Base-by-base conservation (phyloP, 2,329 filamentous ascomycete genomes). In the Incumbomyces delicatus region DNA sequence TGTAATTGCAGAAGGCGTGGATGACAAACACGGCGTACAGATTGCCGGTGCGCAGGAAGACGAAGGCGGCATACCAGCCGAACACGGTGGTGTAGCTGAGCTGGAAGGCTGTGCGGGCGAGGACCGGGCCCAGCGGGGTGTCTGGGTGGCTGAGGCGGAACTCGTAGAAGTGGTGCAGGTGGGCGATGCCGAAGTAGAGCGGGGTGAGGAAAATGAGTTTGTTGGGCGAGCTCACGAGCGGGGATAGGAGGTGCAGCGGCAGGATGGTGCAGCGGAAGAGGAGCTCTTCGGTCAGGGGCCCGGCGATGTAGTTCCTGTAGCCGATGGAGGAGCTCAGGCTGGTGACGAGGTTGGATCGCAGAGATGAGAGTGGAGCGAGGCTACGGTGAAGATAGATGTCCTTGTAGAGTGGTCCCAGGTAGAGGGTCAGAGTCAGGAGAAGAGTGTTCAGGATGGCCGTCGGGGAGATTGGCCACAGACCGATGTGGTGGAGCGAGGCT, bases 121-220 rank as follows among this genome's bases (percentile, higher is more conserved):
- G 59, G 6, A 83, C 80, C 1, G 77, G 72, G 1, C 73, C 54
- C 11, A 81, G 60, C 1, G 85, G 77, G 1, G 83, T 80, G 52
- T 78, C 72, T 7, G 87, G 86, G 57, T 94, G 80, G 1, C 84
- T 86, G 48, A 94, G 72, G 47, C 84, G 77, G 66, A 94, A 95
- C 67, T 96, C 92, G 69, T 95, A 94, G 63, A 94, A 87, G 67
- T 98, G 92, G 66, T 98, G 90, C 40, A 94, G 67, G 67, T 98
- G 92, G 6, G 92, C 89, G 37, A 95, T 80, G 43, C 90, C 90
- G 61, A 96, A 96, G 63, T 95, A 83, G 10, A 95, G 70, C 6
- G 90, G 90, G 1, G 87, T 86, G 10, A 87, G 69, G 66, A 94
- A 87, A 59, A 94, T 77, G 53, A 86, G 87, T 2, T 60, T 67